Evolutionary conservation across 164 flowering plant species (phyloP), one percentile per base, ranked within the genome.

Genomic region (Tetracentron sinense): DNA sequence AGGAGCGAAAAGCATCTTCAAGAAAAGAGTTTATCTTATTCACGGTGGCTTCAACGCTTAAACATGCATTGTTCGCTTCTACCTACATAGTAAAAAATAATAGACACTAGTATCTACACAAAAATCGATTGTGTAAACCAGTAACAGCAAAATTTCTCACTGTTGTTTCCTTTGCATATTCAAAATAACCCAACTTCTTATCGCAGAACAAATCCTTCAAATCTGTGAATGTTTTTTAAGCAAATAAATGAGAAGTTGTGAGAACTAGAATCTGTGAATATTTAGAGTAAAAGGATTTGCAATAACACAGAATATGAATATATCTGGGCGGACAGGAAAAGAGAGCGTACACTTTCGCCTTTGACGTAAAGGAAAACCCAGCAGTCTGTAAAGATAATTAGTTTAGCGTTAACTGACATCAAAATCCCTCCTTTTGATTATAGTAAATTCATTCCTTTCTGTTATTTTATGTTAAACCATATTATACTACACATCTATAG

Each of bases 101-200:
- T 20, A 50, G 16, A 51, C 26, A 28, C 3, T 21, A 28, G 4
- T 1, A 25, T 44, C 50, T 35, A 21, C 17, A 52, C 17, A 38
- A 21, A 66, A 56, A 35, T 16, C 28, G 21, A 50, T 2, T 26
- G 53, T 3, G 14, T 28, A 17, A 7, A 31, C 12, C n/a, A 20
- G 62, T 23, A 29, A 31, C 50, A 14, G 23, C 27, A 4, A 58
- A 30, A 64, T 16, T 23, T 75, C 83, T 83, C 72, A 92, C 98
- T 33, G 84, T 85, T 70, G 83, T 82, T 76, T 89, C 85, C 79
- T 77, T 83, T 10, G 88, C 96, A 81, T 78, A 88, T 60, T 84
- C 90, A 48, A 92, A 77, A 71, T 79, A 78, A 25, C 96, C 96
- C 25, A 54, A 42, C 70, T 79, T 82, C 70, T 80, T 88, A 59